Conservation (phyloP, 2,329 filamentous ascomycete species). For the Penicillium sclerotigenum region DNA sequence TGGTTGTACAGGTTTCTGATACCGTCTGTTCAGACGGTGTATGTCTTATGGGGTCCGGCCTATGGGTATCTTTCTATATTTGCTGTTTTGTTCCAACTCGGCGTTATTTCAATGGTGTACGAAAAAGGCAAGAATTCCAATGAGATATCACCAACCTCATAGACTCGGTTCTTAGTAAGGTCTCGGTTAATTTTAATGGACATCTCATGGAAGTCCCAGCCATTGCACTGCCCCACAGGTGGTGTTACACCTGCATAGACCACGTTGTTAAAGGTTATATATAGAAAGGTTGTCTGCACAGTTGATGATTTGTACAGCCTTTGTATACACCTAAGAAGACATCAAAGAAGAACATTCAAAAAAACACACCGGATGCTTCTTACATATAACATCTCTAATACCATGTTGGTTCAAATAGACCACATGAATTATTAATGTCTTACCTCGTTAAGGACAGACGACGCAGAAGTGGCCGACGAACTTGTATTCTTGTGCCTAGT, state of each 20-base stretch:
- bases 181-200: not conserved
- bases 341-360: no score
- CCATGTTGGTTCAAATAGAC: no score
- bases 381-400: no score
- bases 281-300: no score
- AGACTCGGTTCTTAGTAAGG: slow-evolving; percentile 1
- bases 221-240: not conserved
- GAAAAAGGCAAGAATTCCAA: slow-evolving; percentile 37
- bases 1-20: slow-evolving; percentile 40
- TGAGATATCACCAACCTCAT: slow-evolving; percentile 25
- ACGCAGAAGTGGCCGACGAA: no score
- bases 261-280: no score
- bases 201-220: not conserved
- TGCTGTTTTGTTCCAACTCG: slow-evolving; percentile 36
- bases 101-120: slow-evolving; percentile 41
- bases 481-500: no score
- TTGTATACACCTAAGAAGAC: no score
- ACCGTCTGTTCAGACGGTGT: slow-evolving; percentile 36
- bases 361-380: no score
- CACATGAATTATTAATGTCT: no score
- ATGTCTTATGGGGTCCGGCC: slow-evolving; percentile 41
- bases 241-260: not conserved
- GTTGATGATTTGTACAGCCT: no score
- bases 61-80: slow-evolving; percentile 36
- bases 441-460: no score